These are phyloP conservation scores for Aspergillus versicolor DNA, from an alignment of 2,329 filamentous ascomycete species.

Conservation along the genomic window DNA sequence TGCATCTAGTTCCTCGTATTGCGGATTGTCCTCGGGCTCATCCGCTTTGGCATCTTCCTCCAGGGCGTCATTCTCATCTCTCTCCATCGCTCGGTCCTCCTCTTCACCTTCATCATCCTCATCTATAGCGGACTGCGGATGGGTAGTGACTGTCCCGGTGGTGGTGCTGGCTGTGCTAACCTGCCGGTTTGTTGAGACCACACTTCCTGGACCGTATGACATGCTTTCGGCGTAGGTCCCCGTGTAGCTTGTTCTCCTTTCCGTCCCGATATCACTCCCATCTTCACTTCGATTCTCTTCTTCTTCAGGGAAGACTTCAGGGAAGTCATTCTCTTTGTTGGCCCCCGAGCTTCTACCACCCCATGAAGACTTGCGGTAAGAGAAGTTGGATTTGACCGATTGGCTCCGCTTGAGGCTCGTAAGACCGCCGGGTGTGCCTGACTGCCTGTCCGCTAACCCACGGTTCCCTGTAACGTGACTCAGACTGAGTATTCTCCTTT, in stretches of 20 bases:
- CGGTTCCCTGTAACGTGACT: conserved; percentile 82
- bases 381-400: conserved; percentile 66
- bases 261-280: conserved; percentile 53
- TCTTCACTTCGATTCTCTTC: conserved; percentile 53
- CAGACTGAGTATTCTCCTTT: conserved; percentile 82
- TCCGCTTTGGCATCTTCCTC: neutral
- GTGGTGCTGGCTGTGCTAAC: conserved; percentile 43
- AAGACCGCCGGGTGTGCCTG: conserved; percentile 38
- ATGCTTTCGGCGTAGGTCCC: conserved; percentile 44
- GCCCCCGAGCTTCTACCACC: conserved; percentile 49
- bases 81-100: conserved; percentile 15
- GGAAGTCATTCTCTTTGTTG: conserved; percentile 58
- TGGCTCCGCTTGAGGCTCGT: conserved; percentile 73
- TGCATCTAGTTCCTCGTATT: conserved; percentile 20
- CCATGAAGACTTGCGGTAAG: conserved; percentile 69
- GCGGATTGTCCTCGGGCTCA: conserved; percentile 12
- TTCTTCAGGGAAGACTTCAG: conserved; percentile 58
- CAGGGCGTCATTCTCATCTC: conserved; percentile 4
- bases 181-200: conserved; percentile 38
- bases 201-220: conserved; percentile 40
- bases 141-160: conserved; percentile 31
- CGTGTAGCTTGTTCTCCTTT: conserved; percentile 45
- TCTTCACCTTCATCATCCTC: conserved; percentile 21
- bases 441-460: conserved; percentile 32
- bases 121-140: conserved; percentile 24